Percentiles rank a stretch among this genome's conserved stretches.
These are phyloP conservation scores for Fusarium sp. DNA, from an alignment of 2,329 filamentous ascomycete genomes.

Conservation along the genomic window DNA sequence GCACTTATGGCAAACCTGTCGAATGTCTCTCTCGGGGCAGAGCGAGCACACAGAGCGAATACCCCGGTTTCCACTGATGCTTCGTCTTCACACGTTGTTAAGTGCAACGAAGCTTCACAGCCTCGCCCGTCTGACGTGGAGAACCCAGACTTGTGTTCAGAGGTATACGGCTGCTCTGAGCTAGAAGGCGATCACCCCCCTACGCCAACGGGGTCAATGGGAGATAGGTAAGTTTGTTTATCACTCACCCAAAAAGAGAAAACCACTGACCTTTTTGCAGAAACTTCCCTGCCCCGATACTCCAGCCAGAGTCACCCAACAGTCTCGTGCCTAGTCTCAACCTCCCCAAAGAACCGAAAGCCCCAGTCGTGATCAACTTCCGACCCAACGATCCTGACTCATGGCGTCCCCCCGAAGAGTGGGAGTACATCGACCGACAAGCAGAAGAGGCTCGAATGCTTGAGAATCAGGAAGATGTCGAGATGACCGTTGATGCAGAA, in stretches of 20 bases:
- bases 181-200: constrained; percentile 15
- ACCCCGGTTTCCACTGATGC: neutral
- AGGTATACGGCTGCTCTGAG: constrained; percentile 33
- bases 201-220: constrained; percentile 19
- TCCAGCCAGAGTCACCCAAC: constrained; percentile 28
- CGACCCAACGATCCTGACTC: constrained; percentile 50
- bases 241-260: neutral
- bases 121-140: constrained; percentile 3
- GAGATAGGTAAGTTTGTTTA: constrained; percentile 11
- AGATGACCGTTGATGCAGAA: neutral
- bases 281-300: constrained; percentile 11
- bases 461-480: neutral
- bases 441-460: neutral
- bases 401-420: constrained; percentile 58
- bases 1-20: constrained; percentile 21
- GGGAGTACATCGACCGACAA: constrained; percentile 46
- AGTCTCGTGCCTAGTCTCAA: constrained; percentile 7
- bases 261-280: constrained; percentile 13
- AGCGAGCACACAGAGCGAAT: neutral
- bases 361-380: constrained; percentile 37
- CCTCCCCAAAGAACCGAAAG: constrained; percentile 6
- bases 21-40: constrained; percentile 20
- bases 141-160: constrained; percentile 18
- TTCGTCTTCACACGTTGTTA: constrained; percentile 21
- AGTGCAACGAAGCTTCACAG: constrained; percentile 21